Percentiles rank a stretch among this genome's conserved stretches.
Evolutionary conservation across 2,329 filamentous ascomycete genomes (phyloP).

Genomic region (Colletotrichum zoysiae): DNA sequence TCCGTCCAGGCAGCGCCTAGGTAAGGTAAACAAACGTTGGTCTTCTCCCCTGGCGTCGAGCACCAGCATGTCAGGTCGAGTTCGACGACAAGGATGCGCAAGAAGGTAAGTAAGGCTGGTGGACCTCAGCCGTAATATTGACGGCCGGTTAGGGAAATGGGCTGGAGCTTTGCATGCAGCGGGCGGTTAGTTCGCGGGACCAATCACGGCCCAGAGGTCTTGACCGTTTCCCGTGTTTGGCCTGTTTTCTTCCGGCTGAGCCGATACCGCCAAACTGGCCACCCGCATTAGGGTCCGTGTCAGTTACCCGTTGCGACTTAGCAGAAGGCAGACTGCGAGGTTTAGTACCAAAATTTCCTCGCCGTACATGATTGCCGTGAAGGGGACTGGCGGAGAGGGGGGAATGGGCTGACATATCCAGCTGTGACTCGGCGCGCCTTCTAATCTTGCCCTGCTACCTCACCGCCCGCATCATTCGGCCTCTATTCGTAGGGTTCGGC

Average conservation of each 20-base stretch:
- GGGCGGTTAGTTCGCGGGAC: slow-evolving; percentile 32
- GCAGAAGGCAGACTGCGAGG: slow-evolving; percentile 37
- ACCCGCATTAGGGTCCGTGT: slow-evolving; percentile 35
- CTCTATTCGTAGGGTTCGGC: slow-evolving; percentile 8
- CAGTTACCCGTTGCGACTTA: slow-evolving; percentile 34
- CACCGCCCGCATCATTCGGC: slow-evolving; percentile 2
- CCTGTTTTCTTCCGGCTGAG: slow-evolving; percentile 37
- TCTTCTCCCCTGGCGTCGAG: not conserved
- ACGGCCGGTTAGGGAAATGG: slow-evolving; percentile 39
- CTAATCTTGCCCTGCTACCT: slow-evolving; percentile 3
- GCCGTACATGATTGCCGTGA: slow-evolving; percentile 28
- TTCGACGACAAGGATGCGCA: slow-evolving; percentile 34
- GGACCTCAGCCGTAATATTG: slow-evolving; percentile 39
- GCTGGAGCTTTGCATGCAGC: slow-evolving; percentile 37
- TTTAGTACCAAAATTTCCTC: slow-evolving; percentile 4
- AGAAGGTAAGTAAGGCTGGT: slow-evolving; percentile 42
- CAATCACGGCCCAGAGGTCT: slow-evolving; percentile 28
- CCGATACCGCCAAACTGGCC: slow-evolving; percentile 27
- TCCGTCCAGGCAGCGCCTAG: not conserved
- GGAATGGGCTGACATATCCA: slow-evolving; percentile 32
- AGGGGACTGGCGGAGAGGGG: slow-evolving; percentile 31
- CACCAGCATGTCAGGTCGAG: slow-evolving; percentile 4
- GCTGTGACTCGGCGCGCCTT: slow-evolving; percentile 35
- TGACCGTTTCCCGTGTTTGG: slow-evolving; percentile 7
- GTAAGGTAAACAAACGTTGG: slow-evolving; percentile 5